Conservation (phyloP, 805 yeast species). For the Diddensiella caesifluorescens region DNA sequence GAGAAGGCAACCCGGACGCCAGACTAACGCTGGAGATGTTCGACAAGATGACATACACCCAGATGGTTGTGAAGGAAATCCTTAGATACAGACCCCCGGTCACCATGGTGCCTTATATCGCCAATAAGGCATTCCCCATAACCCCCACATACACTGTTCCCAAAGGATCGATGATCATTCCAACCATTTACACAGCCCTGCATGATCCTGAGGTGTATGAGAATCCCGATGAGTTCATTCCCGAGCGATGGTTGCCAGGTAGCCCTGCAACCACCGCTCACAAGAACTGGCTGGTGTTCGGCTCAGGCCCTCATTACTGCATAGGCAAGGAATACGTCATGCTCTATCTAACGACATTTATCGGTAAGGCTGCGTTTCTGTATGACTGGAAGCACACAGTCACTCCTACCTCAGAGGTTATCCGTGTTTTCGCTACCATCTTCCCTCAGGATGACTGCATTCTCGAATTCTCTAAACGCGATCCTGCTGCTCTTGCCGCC, state of each 20-base stretch:
- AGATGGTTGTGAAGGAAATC: constrained; percentile 85
- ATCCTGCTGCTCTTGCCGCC: constrained; percentile 5
- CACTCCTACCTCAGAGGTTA: constrained; percentile 82
- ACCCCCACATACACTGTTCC: constrained; percentile 84
- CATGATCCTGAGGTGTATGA: constrained; percentile 97
- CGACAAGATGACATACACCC: constrained; percentile 82
- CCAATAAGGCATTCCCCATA: constrained; percentile 79
- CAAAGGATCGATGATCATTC: constrained; percentile 95
- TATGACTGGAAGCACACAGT: constrained; percentile 78
- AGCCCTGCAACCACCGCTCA: constrained; percentile 68
- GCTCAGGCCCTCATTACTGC: constrained; percentile 96
- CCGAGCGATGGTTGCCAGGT: constrained; percentile 87
- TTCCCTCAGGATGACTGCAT: constrained; percentile 96
- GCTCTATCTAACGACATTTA: constrained; percentile 80
- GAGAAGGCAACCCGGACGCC: constrained; percentile 65
- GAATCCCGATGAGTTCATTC: constrained; percentile 88
- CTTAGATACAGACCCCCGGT: constrained; percentile 97
- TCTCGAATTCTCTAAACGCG: constrained; percentile 48
- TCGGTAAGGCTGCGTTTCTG: constrained; percentile 83
- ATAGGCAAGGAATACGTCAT: constrained; percentile 91
- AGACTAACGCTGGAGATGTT: constrained; percentile 67
- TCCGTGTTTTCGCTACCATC: constrained; percentile 94
- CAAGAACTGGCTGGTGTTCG: constrained; percentile 94
- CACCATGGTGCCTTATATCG: constrained; percentile 95
- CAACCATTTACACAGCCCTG: constrained; percentile 89